phyloP scores from a whole-genome alignment of 2,329 filamentous ascomycete species.

The Colletotrichum tamarilloi region DNA sequence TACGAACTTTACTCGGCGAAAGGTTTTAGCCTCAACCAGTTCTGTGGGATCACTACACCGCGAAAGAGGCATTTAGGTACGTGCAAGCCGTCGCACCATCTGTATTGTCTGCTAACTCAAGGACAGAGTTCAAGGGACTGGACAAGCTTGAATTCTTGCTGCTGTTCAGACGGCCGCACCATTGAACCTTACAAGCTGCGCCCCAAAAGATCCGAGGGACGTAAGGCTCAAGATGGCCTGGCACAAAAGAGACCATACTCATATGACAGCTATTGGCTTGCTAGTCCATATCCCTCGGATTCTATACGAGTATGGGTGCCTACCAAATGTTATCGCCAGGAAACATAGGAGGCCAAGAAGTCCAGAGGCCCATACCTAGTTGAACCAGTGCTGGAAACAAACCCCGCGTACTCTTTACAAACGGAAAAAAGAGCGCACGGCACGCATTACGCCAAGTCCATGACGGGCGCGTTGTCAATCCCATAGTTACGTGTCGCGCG shows the following conservation, averaged over 20 bases:
- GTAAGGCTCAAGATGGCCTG: neutral
- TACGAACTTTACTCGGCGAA: neutral
- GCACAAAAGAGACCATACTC: neutral
- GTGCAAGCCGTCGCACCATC: neutral
- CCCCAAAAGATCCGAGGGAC: neutral
- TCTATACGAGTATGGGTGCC: neutral
- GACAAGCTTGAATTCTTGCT: neutral
- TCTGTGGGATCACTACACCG: neutral
- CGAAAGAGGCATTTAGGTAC: neutral
- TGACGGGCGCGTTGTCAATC: neutral
- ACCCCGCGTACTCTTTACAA: neutral
- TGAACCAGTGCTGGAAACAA: neutral
- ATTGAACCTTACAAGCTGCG: neutral
- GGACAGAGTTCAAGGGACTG: neutral
- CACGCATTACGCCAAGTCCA: neutral
- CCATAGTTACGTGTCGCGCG: neutral
- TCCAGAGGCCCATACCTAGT: neutral
- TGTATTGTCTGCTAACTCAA: neutral
- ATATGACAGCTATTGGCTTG: neutral
- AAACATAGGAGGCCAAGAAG: neutral
- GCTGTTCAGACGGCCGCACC: neutral
- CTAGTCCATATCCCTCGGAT: neutral
- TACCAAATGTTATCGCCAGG: neutral
- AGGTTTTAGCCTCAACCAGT: neutral
- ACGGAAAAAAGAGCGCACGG: neutral